These are phyloP conservation scores for Bruguiera sexangula DNA, from an alignment of 345 rosid genomes.

Conservation along the genomic window DNA sequence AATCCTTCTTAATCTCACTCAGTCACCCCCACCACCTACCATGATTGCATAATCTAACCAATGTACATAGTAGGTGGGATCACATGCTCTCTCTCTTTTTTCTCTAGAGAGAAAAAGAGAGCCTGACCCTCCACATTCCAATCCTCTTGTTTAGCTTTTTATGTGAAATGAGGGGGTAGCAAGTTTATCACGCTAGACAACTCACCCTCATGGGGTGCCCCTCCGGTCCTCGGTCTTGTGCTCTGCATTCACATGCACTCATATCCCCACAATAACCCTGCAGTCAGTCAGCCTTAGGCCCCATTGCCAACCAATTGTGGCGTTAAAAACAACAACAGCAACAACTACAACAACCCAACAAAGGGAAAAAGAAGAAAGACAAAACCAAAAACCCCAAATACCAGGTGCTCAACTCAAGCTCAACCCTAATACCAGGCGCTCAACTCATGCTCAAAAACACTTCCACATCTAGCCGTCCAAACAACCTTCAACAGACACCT, in stretches of 20 bases:
- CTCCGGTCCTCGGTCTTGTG: background rate
- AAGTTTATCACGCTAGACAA: constrained; percentile 27
- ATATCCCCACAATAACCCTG: constrained; percentile 7
- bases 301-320: constrained; percentile 2
- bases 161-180: background rate
- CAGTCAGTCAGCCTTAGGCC: background rate
- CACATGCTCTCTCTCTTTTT: background rate
- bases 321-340: background rate
- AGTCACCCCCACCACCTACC: background rate
- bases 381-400: background rate
- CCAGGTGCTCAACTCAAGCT: background rate
- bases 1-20: too few relatives aligned
- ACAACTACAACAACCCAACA: background rate
- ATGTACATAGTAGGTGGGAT: background rate
- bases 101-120: background rate
- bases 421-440: background rate
- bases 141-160: background rate
- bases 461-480: background rate
- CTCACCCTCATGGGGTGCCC: constrained; percentile 27
- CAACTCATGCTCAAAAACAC: background rate
- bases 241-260: constrained; percentile 35
- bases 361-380: background rate
- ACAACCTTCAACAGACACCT: background rate
- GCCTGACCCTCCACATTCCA: background rate
- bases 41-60: too few relatives aligned